Evolutionary conservation across 129 eudicot species (phyloP), one percentile per base, ranked within the genome.

Genomic region (Centella asiatica): DNA sequence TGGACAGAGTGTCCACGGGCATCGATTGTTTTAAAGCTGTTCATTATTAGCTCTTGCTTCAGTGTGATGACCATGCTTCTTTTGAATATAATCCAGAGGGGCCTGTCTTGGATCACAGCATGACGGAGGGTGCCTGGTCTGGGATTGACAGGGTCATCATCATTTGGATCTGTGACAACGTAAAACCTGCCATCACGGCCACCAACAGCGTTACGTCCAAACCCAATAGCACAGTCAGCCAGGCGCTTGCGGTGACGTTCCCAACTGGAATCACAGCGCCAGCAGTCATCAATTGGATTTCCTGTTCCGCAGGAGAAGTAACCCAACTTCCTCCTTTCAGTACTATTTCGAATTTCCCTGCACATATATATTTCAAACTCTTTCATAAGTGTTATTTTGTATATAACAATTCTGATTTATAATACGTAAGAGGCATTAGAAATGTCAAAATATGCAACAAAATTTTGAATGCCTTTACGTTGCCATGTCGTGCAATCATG

Each of bases 21-120:
- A 62, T 89, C 97, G 52, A 89, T 85, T 15, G 97, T 89, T 72
- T 89, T 89, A 74, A 89, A 89, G 68, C 95, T 89, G 80, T 89
- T 89, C 95, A 89, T 89, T 27, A 89, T 68, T 6, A 89, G 80
- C 74, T 89, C 97, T 65, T 85, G 85, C 60, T 89, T 89, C 2
- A 89, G 73, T 1, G 85, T 83, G 28, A 89, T 89, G 6, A 80
- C 88, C 97, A 89, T 89, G 72, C 79, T 83, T n/a, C 95, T 62
- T 68, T 80, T 78, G 72, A 89, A 89, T 23, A 89, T 74, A 61
- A 89, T 85, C 97, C 97, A 89, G 1, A 89, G 72, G 17, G 97
- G 97, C 47, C 66, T 69, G 71, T 89, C 97, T 65, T 89, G 97
- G 71, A 89, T 89, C 42, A 69, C 97, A 4, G 92, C 97, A 37